Evolutionary conservation across 352 stramenopile genomes (phyloP).

Genomic region (Phytophthora capsici): DNA sequence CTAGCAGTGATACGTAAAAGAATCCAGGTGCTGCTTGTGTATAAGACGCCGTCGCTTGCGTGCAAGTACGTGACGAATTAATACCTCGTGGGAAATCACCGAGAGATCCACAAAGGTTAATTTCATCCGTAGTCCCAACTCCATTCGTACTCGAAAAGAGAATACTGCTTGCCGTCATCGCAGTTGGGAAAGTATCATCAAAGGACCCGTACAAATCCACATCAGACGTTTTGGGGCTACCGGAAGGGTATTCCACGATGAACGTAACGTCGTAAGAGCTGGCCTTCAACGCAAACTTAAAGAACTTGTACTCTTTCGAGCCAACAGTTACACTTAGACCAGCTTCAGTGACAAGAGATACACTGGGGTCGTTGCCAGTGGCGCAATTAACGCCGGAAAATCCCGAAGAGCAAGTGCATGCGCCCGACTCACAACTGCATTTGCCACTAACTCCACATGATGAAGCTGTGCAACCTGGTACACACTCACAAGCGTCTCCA

Average conservation of each 20-base stretch:
- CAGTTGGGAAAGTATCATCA: conserved; percentile 61
- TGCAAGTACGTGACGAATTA: conserved; percentile 68
- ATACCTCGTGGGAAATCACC: conserved; percentile 66
- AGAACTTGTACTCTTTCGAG: conserved; percentile 75
- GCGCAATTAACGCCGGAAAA: conserved; percentile 56
- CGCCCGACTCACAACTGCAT: conserved; percentile 72
- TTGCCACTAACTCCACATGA: conserved; percentile 50
- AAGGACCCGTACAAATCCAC: conserved; percentile 82
- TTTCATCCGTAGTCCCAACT: conserved; percentile 50
- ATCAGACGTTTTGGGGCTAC: conserved; percentile 31
- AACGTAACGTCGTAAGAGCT: conserved; percentile 80
- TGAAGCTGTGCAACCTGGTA: conserved; percentile 58
- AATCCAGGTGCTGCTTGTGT: conserved; percentile 61
- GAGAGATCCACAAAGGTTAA: conserved; percentile 72
- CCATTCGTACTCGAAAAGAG: conserved; percentile 68
- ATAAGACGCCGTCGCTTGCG: conserved; percentile 56
- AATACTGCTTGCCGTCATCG: conserved; percentile 45
- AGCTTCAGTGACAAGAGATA: conserved; percentile 41
- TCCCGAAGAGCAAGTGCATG: conserved; percentile 54
- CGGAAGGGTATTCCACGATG: conserved; percentile 44
- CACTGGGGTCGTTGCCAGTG: conserved; percentile 11
- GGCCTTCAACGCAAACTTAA: conserved; percentile 61
- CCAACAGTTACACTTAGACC: conserved; percentile 34
- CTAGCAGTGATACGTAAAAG: conserved; percentile 77
- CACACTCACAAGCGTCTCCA: conserved; percentile 72